Conservation (phyloP, 306 rosid species). For the Prosopis cineraria region DNA sequence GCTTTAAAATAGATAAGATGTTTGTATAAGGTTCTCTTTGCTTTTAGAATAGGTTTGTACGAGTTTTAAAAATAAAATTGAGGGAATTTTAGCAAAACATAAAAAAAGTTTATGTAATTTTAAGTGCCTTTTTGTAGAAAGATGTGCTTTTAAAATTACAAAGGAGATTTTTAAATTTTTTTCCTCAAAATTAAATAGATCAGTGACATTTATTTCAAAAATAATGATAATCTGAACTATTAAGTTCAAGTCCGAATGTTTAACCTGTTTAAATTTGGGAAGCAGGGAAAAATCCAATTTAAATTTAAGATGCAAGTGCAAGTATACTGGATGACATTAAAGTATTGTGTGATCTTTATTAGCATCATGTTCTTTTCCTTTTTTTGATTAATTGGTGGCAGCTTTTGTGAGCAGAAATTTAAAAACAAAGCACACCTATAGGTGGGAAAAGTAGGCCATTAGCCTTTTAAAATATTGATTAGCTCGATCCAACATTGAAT, state of each 20-base stretch:
- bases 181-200: neutral
- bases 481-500: constrained; percentile 41
- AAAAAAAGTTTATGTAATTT: neutral
- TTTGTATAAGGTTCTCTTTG: neutral
- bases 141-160: neutral
- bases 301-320: constrained; percentile 20
- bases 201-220: neutral
- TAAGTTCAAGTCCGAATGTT: neutral
- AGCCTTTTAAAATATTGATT: constrained; percentile 31
- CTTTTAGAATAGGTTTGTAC: neutral
- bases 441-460: constrained; percentile 35
- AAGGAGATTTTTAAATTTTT: neutral
- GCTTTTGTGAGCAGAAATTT: constrained; percentile 45
- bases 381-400: constrained; percentile 43
- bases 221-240: neutral
- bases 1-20: neutral
- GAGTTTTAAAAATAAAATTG: neutral
- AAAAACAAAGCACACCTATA: constrained; percentile 24
- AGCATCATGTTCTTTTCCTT: constrained; percentile 7
- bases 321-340: constrained; percentile 12
- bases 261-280: neutral
- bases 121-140: neutral
- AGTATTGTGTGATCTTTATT: constrained; percentile 16
- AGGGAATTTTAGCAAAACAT: neutral
- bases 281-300: neutral